Conservation (phyloP, 345 rosid genomes). For the Iberis pinnata region DNA sequence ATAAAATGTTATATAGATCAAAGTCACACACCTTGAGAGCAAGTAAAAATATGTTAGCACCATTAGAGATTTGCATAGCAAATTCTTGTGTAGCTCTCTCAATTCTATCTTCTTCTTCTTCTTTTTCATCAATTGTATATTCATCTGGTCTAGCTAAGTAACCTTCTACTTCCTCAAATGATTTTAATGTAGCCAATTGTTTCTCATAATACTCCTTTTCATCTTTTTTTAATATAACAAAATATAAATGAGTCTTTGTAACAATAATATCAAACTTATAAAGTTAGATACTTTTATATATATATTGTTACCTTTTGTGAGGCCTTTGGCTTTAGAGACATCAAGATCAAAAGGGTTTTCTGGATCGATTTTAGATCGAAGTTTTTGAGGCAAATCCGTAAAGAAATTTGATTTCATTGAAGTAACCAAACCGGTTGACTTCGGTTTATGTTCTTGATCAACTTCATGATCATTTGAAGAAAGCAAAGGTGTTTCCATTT, state of each 20-base stretch:
- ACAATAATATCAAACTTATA: neutral
- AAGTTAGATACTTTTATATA: neutral
- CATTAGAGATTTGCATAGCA: slow-evolving; percentile 79
- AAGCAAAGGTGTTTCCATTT: slow-evolving; percentile 31
- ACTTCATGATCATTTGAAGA: slow-evolving; percentile 12
- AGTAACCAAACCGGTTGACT: slow-evolving; percentile 14
- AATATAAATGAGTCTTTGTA: neutral
- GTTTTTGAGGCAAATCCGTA: slow-evolving; percentile 52
- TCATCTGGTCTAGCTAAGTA: slow-evolving; percentile 25
- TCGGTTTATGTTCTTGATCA: neutral
- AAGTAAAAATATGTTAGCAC: slow-evolving; percentile 62
- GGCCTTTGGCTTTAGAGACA: slow-evolving; percentile 40
- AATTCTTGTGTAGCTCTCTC: slow-evolving; percentile 43
- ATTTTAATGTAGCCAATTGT: slow-evolving; percentile 63
- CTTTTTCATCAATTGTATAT: slow-evolving; percentile 26
- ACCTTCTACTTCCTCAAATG: slow-evolving; percentile 70
- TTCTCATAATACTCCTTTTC: slow-evolving; percentile 69
- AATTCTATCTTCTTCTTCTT: slow-evolving; percentile 34
- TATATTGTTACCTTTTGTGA: slow-evolving; percentile 42
- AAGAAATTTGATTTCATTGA: slow-evolving; percentile 42
- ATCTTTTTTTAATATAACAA: too few species aligned
- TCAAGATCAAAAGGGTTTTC: slow-evolving; percentile 52
- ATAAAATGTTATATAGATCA: neutral
- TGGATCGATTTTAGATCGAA: slow-evolving; percentile 42
- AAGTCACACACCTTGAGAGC: slow-evolving; percentile 72